Conservation (phyloP, 805 yeast species). For the Lachancea nothofagi region DNA sequence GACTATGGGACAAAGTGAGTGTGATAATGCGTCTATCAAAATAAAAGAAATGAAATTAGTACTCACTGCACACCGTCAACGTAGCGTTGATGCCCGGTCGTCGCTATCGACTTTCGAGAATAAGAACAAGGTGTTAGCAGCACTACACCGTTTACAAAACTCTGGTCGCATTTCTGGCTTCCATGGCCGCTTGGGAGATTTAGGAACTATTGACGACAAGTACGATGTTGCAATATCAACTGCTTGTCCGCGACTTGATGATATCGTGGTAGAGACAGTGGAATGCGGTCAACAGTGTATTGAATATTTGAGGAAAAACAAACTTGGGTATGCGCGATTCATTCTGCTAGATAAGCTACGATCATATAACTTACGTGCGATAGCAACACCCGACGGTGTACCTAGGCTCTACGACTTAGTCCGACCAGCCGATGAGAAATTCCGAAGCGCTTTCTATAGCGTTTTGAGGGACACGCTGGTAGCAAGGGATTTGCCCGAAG, state of each 20-base stretch:
- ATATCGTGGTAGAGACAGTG: constrained; percentile 83
- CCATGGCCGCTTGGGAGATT: constrained; percentile 84
- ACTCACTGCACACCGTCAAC: constrained; percentile 51
- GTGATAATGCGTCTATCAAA: constrained; percentile 42
- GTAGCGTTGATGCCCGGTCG: constrained; percentile 59
- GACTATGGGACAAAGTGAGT: constrained; percentile 51
- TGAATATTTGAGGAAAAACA: constrained; percentile 73
- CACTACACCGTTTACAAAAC: constrained; percentile 61
- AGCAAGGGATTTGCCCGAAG: constrained; percentile 70
- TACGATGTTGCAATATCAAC: constrained; percentile 94
- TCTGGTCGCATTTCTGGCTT: constrained; percentile 83
- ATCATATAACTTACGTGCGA: constrained; percentile 49
- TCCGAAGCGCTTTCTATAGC: constrained; percentile 84
- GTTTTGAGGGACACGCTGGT: constrained; percentile 85
- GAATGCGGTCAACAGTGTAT: constrained; percentile 72
- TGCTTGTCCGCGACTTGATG: constrained; percentile 86
- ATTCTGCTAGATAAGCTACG: constrained; percentile 73
- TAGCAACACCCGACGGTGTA: constrained; percentile 66
- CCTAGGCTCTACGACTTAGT: constrained; percentile 85
- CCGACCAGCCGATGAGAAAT: constrained; percentile 56
- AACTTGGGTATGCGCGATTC: constrained; percentile 84
- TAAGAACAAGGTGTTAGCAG: constrained; percentile 66
- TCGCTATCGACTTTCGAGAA: constrained; percentile 55
- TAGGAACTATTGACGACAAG: constrained; percentile 83
- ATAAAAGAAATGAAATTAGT: constrained; percentile 51